Evolutionary conservation across 768 basidiomycete genomes (phyloP), one percentile per base, ranked within the genome.

Genomic region (Termitomyces sp.): DNA sequence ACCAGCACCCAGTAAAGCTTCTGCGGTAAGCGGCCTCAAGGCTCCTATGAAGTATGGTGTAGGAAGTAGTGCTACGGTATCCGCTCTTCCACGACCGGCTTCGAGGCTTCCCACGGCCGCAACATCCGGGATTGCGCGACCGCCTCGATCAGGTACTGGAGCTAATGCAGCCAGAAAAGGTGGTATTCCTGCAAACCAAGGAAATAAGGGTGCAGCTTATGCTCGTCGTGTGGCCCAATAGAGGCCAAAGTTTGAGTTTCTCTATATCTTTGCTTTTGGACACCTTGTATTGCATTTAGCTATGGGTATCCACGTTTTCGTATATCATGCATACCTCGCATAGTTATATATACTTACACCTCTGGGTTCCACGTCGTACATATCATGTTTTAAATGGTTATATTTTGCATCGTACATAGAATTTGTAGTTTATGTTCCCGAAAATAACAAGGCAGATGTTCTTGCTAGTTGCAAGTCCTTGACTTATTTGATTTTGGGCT

Each of bases 41-140:
- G 60, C 57, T 26, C 63, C 63, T 51, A 16, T 51, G 8, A 60
- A 48, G 53, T 63, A 60, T 52, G 61, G 58, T 20, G 24, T 28
- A 7, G 54, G 57, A 43, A 49, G 35, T 30, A 43, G 58, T 14
- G 40, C 51, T 49, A 46, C 42, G 30, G 40, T 48, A 42, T 64
- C 65, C 16, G 60, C 65, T 40, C 48, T 66, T 13, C 65, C 63
- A 24, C 54, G 65, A 52, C 65, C 60, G 28, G 53, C 53, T 22
- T 62, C 62, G 24, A 58, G 61, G 33, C 53, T 57, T 61, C 60
- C 63, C 40, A 49, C 52, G 28, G 50, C 58, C n/a, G 44, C 59
- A 32, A 54, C 38, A 26, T 58, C 58, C 22, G 61, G 63, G 20
- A 26, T 58, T 36, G 56, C 12, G 13, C 62, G 61, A 48, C 52